Evolutionary conservation across 2,329 filamentous ascomycete genomes (phyloP).

Genomic region (Venturia aucupariae): DNA sequence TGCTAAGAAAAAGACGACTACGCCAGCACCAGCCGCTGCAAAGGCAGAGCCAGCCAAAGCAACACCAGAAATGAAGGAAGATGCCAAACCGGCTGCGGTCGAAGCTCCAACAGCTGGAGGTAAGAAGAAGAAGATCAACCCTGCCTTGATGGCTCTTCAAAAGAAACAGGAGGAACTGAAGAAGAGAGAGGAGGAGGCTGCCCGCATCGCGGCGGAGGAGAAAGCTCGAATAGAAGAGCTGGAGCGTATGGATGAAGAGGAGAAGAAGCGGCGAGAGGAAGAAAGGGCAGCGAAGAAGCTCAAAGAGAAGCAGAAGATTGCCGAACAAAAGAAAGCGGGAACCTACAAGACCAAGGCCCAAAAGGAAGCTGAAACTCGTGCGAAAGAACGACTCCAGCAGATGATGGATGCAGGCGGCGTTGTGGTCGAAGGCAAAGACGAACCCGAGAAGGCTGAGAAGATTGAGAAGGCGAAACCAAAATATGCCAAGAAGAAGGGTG

Average conservation of each 20-base stretch:
- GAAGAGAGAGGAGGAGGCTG: conserved; percentile 55
- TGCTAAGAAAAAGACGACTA: conserved; percentile 49
- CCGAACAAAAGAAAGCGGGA: conserved; percentile 80
- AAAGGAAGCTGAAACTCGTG: conserved; percentile 69
- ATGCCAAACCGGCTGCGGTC: conserved; percentile 27
- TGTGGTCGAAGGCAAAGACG: conserved; percentile 47
- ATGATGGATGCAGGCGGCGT: conserved; percentile 72
- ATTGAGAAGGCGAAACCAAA: conserved; percentile 64
- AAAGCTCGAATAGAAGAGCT: conserved; percentile 56
- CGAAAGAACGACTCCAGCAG: conserved; percentile 73
- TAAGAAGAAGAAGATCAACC: conserved; percentile 85
- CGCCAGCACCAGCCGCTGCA: conserved; percentile 39
- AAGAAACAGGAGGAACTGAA: conserved; percentile 75
- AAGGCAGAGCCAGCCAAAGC: conserved; percentile 37
- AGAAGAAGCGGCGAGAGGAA: conserved; percentile 60
- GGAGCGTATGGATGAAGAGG: conserved; percentile 56
- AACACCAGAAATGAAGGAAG: conserved; percentile 29
- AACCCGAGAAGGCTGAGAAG: conserved; percentile 7
- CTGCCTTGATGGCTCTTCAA: conserved; percentile 63
- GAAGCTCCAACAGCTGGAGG: conserved; percentile 36
- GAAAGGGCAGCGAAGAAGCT: conserved; percentile 71
- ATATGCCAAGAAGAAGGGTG: conserved; percentile 70
- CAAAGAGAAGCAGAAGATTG: conserved; percentile 76
- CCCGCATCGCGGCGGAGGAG: conserved; percentile 51
- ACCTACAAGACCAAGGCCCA: conserved; percentile 82